Evolutionary conservation across 129 eudicot genomes (phyloP).

Genomic region (Flaveria linearis): DNA sequence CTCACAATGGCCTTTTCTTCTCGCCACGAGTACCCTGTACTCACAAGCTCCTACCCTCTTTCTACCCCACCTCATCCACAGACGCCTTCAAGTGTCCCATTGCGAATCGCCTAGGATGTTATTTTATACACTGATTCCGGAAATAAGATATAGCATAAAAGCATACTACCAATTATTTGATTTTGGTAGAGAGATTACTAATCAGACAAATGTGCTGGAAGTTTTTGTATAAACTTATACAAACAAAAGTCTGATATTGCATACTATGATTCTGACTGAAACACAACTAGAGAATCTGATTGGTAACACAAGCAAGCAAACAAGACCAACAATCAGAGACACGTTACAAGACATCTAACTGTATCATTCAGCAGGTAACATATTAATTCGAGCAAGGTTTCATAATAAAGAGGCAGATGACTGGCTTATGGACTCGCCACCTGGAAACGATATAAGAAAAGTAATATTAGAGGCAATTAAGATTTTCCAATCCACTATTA

Average conservation of each 20-base stretch:
- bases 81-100: too few species aligned
- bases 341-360: background rate
- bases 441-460: constrained; percentile 19
- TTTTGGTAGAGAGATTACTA: too few species aligned
- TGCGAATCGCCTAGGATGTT: too few species aligned
- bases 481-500: background rate
- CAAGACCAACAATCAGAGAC: background rate
- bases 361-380: constrained; percentile 10
- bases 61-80: too few species aligned
- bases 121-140: too few species aligned
- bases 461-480: background rate
- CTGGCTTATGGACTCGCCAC: constrained; percentile 38
- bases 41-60: too few species aligned
- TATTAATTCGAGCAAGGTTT: background rate
- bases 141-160: too few species aligned
- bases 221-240: background rate
- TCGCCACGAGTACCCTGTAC: too few species aligned
- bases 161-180: too few species aligned
- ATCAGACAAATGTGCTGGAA: background rate
- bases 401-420: background rate
- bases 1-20: too few species aligned
- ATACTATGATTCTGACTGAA: background rate
- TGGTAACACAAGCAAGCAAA: constrained; percentile 9
- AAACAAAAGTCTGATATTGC: background rate
- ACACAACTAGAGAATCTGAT: background rate